Evolutionary conservation across 164 flowering plant genomes (phyloP), one percentile per base, ranked within the genome.

Genomic region (Liriodendron chinense): DNA sequence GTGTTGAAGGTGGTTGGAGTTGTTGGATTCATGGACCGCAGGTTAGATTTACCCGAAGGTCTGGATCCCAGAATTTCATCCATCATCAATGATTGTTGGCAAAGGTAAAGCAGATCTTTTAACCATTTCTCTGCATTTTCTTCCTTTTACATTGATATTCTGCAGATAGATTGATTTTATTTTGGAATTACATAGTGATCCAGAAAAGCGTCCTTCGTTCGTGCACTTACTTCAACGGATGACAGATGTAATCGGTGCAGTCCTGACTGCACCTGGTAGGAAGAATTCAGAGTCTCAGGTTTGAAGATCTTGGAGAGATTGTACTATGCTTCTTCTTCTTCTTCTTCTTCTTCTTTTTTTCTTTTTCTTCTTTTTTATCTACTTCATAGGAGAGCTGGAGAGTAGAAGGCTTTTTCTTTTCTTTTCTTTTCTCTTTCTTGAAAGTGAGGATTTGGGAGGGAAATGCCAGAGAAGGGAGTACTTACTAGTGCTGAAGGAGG

Each of bases 21-120:
- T 5, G 98, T 94, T 14, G 98, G 97, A 69, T 92, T 92, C 85
- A 90, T 90, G 96, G 90, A 91, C 50, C 89, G 91, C 68, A 83
- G 98, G 74, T 79, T 94, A 62, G 97, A 94, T 68, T 20, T 94
- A n/a, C 98, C 97, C 4, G 92, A 89, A 78, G 80, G 72, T 50
- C 77, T 94, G 13, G 93, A 94, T 82, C 94, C 93, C 20, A 84
- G 75, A 22, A 69, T 94, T 18, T 81, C 91, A 67, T 86, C 91
- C 2, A 78, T 94, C 53, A 94, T 94, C 72, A 64, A 47, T 0
- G 93, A 94, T 47, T 94, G 98, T 74, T 94, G 98, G 98, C 83
- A 68, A 72, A 91, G 91, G 98, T 94, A 74, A 26, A 2, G 6
- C 48, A 16, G 21, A 16, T 9, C n/a, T 22, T 47, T 67, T 14